A percentile compares a stretch with the other conserved stretches of the same genome.
phyloP scores from a whole-genome alignment of 2,329 filamentous ascomycete genomes.

The Massarina eburnea region DNA sequence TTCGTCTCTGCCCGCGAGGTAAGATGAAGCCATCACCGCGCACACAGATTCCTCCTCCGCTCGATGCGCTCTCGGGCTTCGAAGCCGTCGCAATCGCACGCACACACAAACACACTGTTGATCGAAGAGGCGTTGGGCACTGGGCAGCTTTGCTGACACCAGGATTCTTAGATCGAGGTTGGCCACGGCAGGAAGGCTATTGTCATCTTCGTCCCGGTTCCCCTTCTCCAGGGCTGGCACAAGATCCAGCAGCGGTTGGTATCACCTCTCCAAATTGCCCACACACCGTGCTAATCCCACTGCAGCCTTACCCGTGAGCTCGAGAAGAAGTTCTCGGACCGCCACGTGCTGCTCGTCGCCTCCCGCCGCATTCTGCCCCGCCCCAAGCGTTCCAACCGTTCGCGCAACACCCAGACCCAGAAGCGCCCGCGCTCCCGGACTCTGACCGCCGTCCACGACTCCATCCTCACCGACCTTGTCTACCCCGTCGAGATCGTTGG shows the following conservation, averaged over 20 bases:
- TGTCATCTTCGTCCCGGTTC: slow-evolving; percentile 99
- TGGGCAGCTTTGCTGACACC: slow-evolving; percentile 59
- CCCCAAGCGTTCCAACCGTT: slow-evolving; percentile 97
- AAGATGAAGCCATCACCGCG: slow-evolving; percentile 58
- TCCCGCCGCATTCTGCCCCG: slow-evolving; percentile 98
- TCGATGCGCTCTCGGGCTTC: slow-evolving; percentile 30
- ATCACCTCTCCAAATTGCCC: neutral
- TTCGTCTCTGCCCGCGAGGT: slow-evolving; percentile 99
- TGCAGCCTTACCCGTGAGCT: slow-evolving; percentile 96
- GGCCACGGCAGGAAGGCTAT: slow-evolving; percentile 99
- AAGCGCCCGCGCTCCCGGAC: slow-evolving; percentile 98
- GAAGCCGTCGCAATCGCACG: slow-evolving; percentile 20
- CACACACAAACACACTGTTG: slow-evolving; percentile 23
- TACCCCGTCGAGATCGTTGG: slow-evolving; percentile 99
- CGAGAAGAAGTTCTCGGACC: slow-evolving; percentile 99
- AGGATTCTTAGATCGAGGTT: slow-evolving; percentile 88
- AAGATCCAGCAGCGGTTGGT: slow-evolving; percentile 99
- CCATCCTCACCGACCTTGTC: slow-evolving; percentile 96
- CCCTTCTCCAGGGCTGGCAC: slow-evolving; percentile 98
- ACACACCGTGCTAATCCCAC: slow-evolving; percentile 8
- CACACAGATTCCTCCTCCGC: slow-evolving; percentile 14
- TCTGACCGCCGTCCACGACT: slow-evolving; percentile 97
- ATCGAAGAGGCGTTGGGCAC: slow-evolving; percentile 59
- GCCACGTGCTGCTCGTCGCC: slow-evolving; percentile 98
- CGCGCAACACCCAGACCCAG: slow-evolving; percentile 94